Conservation (phyloP, 1,139 yeast genomes). For the Pichia sp. region DNA sequence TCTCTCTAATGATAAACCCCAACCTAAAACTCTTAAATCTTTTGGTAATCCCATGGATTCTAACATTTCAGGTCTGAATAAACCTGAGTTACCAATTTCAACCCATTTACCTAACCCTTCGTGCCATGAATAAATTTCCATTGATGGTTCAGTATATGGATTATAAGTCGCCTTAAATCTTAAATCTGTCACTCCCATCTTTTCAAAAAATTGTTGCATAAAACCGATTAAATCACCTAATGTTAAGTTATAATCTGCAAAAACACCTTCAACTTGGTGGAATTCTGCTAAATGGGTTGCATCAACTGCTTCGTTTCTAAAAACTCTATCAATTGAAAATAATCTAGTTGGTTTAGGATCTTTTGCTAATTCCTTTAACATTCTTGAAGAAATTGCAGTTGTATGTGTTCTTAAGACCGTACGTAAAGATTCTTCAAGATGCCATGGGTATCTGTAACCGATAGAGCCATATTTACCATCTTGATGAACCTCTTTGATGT, state of each 20-base stretch:
- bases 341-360: conserved; percentile 89
- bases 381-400: conserved; percentile 84
- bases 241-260: conserved; percentile 93
- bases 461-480: conserved; percentile 89
- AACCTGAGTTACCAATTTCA: conserved; percentile 98
- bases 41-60: conserved; percentile 97
- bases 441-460: conserved; percentile 99
- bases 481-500: conserved; percentile 79
- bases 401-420: conserved; percentile 96
- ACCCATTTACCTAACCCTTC: conserved; percentile 95
- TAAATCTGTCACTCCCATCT: conserved; percentile 94
- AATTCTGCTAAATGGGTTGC: conserved; percentile 99
- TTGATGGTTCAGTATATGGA: conserved; percentile 98
- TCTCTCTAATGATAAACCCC: conserved; percentile 96
- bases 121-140: conserved; percentile 97
- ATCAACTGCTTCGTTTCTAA: conserved; percentile 99
- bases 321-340: conserved; percentile 95
- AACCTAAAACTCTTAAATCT: conserved; percentile 90
- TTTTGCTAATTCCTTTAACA: conserved; percentile 81
- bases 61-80: conserved; percentile 99
- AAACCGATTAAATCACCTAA: conserved; percentile 96
- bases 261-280: conserved; percentile 98
- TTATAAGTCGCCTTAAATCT: conserved; percentile 98
- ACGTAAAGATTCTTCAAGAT: conserved; percentile 78
- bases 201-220: conserved; percentile 94